These are phyloP conservation scores for Ophiostoma populinum DNA, from an alignment of 2,329 filamentous ascomycete species.

Conservation along the genomic window DNA sequence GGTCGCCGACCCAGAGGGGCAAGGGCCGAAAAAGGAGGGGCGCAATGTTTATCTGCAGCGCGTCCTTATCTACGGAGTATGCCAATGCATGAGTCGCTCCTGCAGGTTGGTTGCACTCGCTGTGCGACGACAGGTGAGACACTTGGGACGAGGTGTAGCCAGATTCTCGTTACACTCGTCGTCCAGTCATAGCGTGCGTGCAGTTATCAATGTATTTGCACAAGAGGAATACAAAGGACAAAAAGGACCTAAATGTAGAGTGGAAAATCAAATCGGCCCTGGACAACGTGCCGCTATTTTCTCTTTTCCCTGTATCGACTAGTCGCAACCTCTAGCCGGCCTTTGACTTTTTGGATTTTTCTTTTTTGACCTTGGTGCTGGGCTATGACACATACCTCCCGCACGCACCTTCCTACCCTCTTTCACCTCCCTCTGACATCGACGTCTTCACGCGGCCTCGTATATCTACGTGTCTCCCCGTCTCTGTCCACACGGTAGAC, in stretches of 20 bases:
- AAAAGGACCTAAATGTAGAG: conserved; percentile 2
- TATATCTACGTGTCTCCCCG: not conserved
- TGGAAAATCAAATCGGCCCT: conserved; percentile 6
- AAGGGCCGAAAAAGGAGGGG: conserved; percentile 3
- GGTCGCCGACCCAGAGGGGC: too few species aligned
- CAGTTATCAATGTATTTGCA: not conserved
- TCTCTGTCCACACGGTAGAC: too few species aligned
- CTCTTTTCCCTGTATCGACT: not conserved
- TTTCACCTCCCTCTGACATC: conserved; percentile 2
- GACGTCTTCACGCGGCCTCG: conserved; percentile 4
- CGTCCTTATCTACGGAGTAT: too few species aligned
- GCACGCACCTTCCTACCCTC: not conserved
- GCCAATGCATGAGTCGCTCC: too few species aligned
- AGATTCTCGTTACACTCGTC: not conserved
- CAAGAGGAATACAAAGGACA: not conserved
- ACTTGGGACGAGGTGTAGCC: too few species aligned
- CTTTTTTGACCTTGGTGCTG: not conserved
- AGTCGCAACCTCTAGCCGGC: conserved; percentile 3
- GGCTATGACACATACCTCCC: not conserved
- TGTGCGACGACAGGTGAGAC: too few species aligned
- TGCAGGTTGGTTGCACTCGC: too few species aligned
- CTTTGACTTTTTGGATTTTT: not conserved
- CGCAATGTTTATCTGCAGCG: not conserved
- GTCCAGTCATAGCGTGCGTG: conserved; percentile 2
- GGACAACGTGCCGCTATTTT: conserved; percentile 6